These are phyloP conservation scores for Phytopythium helicoides DNA, from an alignment of 352 stramenopile species.

Conservation along the genomic window DNA sequence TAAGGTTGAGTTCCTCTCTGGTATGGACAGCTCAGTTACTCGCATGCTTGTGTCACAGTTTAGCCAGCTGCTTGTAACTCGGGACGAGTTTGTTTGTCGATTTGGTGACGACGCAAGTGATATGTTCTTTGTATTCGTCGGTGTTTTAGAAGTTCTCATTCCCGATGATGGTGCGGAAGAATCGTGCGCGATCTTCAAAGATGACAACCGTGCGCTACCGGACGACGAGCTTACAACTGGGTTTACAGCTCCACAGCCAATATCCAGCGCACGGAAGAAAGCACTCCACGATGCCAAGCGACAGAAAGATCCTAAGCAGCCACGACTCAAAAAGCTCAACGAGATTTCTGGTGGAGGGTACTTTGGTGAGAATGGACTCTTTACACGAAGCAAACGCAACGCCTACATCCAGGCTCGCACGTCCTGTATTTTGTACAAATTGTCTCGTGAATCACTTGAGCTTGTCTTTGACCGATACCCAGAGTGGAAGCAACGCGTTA, in stretches of 20 bases:
- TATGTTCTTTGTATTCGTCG: conserved; percentile 66
- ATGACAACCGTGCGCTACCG: conserved; percentile 1
- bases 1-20: conserved; percentile 50
- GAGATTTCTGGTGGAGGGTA: conserved; percentile 40
- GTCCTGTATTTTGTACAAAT: conserved; percentile 45
- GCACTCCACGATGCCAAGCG: neutral
- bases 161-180: conserved; percentile 1
- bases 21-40: conserved; percentile 45
- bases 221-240: too few relatives aligned
- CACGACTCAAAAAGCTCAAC: conserved; percentile 46
- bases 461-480: conserved; percentile 48
- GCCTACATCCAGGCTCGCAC: conserved; percentile 38
- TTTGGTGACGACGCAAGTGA: conserved; percentile 46
- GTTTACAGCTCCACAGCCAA: too few relatives aligned
- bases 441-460: conserved; percentile 44
- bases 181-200: neutral
- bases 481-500: conserved; percentile 46
- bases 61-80: conserved; percentile 35
- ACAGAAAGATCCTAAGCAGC: neutral
- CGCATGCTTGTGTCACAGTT: conserved; percentile 54
- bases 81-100: conserved; percentile 39
- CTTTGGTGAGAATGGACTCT: conserved; percentile 45
- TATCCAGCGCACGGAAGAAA: too few relatives aligned
- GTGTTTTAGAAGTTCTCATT: conserved; percentile 35
- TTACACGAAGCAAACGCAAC: conserved; percentile 41